Evolutionary conservation across 179 eudicot genomes (phyloP).

Genomic region (Silene vulgaris): DNA sequence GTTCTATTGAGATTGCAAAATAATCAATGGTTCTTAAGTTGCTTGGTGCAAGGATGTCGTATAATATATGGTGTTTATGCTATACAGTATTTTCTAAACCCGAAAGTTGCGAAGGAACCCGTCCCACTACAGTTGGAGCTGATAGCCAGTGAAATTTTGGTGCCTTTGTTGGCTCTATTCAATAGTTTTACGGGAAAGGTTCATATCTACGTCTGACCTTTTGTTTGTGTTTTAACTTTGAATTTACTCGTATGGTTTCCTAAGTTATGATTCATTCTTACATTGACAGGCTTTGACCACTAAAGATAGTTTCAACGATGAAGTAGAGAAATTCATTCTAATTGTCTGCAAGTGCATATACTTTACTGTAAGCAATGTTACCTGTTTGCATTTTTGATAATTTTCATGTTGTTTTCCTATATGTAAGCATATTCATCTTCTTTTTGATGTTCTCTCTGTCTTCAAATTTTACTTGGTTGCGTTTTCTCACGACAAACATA

Average conservation of each 20-base stretch:
- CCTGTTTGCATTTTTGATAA: neutral
- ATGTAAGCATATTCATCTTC: conserved; percentile 7
- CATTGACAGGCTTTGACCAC: conserved; percentile 37
- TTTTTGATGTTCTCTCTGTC: neutral
- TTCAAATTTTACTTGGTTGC: neutral
- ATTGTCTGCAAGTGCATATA: conserved; percentile 59
- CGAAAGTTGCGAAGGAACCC: conserved; percentile 70
- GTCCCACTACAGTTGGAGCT: conserved; percentile 68
- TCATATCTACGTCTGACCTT: conserved; percentile 9
- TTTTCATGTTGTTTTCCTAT: neutral
- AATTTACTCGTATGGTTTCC: neutral
- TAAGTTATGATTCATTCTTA: conserved; percentile 16
- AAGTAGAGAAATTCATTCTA: conserved; percentile 49
- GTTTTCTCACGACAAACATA: neutral
- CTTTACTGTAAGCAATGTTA: conserved; percentile 48
- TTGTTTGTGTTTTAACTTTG: neutral
- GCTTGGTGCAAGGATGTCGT: neutral
- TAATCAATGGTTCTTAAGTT: neutral
- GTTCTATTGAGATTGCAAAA: neutral
- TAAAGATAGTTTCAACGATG: conserved; percentile 30
- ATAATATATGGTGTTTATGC: conserved; percentile 6
- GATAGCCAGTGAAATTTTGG: conserved; percentile 55
- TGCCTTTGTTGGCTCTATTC: conserved; percentile 50
- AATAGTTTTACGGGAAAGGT: conserved; percentile 52
- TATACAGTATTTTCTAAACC: conserved; percentile 67